Base-by-base conservation (phyloP, 2,329 filamentous ascomycete species). In the Waltergamsia citrina region DNA sequence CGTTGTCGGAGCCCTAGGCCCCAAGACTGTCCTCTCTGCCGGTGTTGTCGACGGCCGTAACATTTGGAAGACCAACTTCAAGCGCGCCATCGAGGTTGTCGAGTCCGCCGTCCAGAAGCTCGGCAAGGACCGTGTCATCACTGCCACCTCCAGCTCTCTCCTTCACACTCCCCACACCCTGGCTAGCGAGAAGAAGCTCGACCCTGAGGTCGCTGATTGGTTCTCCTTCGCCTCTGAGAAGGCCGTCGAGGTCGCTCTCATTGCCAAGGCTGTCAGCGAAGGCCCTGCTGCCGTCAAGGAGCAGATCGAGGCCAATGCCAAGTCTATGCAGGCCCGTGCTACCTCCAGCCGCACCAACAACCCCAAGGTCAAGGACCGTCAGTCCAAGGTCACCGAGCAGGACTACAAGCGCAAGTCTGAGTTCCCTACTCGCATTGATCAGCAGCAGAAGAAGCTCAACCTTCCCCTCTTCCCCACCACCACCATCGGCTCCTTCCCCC, bases 61-160 rank as follows among this genome's bases (percentile, higher is more conserved):
- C 78, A 96, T 98, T 74, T 98, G 92, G 92, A 98, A 98, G 85
- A 95, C 87, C 68, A 94, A 96, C 81, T 83, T 95, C 71, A 84
- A 94, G 78, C 78, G 78, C 53, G 87, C 92, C 55, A 93, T 98
- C 46, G 88, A 92, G 72, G 77, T 70, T 44, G 82, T 92, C 41
- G 86, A 96, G 78, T 71, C 77, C 40, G 92, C 90, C 45, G 71
- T 96, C 53, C 85, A 95, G 72, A 76, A 94, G 72, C 78, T 98
- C 43, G 90, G 92, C 69, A 90, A 94, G 75, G 88, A 96, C 49
- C 85, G 92, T 57, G 90, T 98, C 62, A 85, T 98, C 49, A 86
- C 94, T 49, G 85, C 92, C 56, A 95, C 88, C 49, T 96, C 92
- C 56, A 92, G 83, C 73, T 96, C 92, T 48, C 86, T 98, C 50